Conservation (phyloP, 75 land plant species). For the Cupressus sempervirens region DNA sequence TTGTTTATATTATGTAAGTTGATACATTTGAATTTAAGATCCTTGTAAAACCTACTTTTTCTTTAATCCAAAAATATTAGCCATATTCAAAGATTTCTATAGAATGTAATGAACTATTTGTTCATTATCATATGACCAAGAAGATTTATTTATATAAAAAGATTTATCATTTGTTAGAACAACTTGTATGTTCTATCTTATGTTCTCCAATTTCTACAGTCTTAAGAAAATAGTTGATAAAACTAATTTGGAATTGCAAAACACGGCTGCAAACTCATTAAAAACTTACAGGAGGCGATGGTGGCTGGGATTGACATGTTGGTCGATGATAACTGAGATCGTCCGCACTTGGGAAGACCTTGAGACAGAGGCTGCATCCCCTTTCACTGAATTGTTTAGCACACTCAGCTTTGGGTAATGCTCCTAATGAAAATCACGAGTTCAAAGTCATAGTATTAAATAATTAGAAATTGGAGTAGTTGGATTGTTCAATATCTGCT, state of each 20-base stretch:
- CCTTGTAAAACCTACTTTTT: too few relatives aligned
- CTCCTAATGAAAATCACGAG: conserved; percentile 32
- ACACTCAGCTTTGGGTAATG: conserved; percentile 56
- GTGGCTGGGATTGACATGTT: conserved; percentile 25
- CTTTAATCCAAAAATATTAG: too few relatives aligned
- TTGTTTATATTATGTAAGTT: too few relatives aligned
- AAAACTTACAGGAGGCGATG: conserved; percentile 25
- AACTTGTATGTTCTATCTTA: too few relatives aligned
- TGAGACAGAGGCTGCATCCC: conserved; percentile 66
- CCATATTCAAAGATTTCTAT: too few relatives aligned
- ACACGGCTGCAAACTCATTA: conserved; percentile 19
- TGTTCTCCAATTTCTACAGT: too few relatives aligned
- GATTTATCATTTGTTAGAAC: too few relatives aligned
- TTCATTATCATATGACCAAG: too few relatives aligned
- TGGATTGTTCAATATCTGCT: not conserved
- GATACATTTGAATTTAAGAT: too few relatives aligned
- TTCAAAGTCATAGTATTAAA: not conserved
- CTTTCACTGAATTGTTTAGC: conserved; percentile 35
- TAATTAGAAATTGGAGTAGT: not conserved
- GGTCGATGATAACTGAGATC: conserved; percentile 32
- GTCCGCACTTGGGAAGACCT: conserved; percentile 32
- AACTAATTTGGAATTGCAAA: not conserved
- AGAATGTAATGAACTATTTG: too few relatives aligned
- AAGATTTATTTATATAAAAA: too few relatives aligned
- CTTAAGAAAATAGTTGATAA: too few relatives aligned